phyloP scores from a whole-genome alignment of 345 rosid species.

The Murraya koenigii region DNA sequence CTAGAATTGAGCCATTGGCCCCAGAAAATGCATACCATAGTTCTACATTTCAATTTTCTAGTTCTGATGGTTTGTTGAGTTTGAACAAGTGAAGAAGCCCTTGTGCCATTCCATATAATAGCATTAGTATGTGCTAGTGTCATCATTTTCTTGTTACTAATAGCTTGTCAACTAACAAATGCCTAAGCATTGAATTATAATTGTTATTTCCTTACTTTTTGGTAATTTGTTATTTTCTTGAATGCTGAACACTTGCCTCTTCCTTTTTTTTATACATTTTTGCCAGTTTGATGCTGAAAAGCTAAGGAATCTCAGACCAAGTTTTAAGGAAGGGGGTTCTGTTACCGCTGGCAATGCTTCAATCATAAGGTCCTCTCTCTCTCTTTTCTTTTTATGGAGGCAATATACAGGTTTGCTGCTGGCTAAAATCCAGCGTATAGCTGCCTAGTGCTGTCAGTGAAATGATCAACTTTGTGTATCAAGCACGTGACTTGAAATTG shows the following conservation, averaged over 20 bases:
- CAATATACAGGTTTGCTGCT: neutral
- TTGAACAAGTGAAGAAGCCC: neutral
- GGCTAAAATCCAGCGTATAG: neutral
- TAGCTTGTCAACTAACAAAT: neutral
- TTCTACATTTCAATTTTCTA: neutral
- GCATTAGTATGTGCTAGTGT: neutral
- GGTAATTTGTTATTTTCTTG: conserved; percentile 2
- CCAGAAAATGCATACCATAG: neutral
- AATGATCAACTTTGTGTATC: neutral
- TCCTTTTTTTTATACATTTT: neutral
- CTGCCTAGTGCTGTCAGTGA: neutral
- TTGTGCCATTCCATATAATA: neutral
- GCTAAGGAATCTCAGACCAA: conserved; percentile 82
- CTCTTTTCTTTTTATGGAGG: conserved; percentile 2
- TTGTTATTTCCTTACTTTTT: neutral
- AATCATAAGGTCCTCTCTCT: conserved; percentile 64
- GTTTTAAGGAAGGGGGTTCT: conserved; percentile 87
- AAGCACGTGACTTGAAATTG: neutral
- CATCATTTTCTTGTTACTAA: neutral
- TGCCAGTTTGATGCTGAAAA: conserved; percentile 75
- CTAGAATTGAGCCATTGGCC: neutral
- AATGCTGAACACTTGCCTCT: conserved; percentile 7
- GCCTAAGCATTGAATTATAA: neutral
- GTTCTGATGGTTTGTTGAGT: neutral
- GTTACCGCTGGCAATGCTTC: conserved; percentile 99